A percentile compares a stretch with the other conserved stretches of the same genome.
These are phyloP conservation scores for Kurtzmaniella quercitrusa DNA, from an alignment of 1,139 yeast genomes.

Conservation along the genomic window DNA sequence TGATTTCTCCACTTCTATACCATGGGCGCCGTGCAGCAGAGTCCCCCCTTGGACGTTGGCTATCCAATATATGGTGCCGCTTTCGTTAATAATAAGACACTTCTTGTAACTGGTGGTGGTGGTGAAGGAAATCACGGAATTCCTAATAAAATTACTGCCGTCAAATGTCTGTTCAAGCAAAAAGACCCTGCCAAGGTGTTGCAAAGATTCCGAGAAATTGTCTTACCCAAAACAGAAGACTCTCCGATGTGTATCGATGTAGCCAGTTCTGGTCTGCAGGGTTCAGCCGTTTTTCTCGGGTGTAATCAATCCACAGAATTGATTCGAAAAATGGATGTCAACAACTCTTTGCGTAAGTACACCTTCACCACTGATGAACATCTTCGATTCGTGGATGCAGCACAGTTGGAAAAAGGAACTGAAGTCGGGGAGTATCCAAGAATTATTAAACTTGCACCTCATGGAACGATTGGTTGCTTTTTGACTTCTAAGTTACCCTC, in stretches of 20 bases:
- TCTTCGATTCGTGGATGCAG: slow-evolving; percentile 56
- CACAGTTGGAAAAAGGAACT: slow-evolving; percentile 33
- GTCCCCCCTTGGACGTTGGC: slow-evolving; percentile 52
- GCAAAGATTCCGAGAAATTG: slow-evolving; percentile 61
- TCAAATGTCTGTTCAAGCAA: slow-evolving; percentile 54
- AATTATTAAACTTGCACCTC: slow-evolving; percentile 47
- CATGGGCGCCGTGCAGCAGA: slow-evolving; percentile 31
- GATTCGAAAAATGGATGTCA: slow-evolving; percentile 56
- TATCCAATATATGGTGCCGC: slow-evolving; percentile 82
- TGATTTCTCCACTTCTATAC: not conserved
- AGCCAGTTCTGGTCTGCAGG: slow-evolving; percentile 16
- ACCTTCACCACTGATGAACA: slow-evolving; percentile 54
- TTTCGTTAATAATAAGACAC: slow-evolving; percentile 57
- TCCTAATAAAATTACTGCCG: slow-evolving; percentile 78
- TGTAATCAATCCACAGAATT: slow-evolving; percentile 62
- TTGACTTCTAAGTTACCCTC: slow-evolving; percentile 64
- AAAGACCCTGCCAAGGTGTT: slow-evolving; percentile 47
- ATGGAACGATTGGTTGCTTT: slow-evolving; percentile 55
- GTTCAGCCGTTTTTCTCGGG: slow-evolving; percentile 57
- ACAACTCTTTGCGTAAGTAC: slow-evolving; percentile 72
- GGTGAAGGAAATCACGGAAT: slow-evolving; percentile 90
- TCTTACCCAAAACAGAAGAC: slow-evolving; percentile 61
- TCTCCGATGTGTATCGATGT: slow-evolving; percentile 71
- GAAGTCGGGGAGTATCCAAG: slow-evolving; percentile 55
- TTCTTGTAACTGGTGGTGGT: slow-evolving; percentile 88